Conservation (phyloP, 495 filamentous ascomycete species). For the Trypethelium eluteriae region DNA sequence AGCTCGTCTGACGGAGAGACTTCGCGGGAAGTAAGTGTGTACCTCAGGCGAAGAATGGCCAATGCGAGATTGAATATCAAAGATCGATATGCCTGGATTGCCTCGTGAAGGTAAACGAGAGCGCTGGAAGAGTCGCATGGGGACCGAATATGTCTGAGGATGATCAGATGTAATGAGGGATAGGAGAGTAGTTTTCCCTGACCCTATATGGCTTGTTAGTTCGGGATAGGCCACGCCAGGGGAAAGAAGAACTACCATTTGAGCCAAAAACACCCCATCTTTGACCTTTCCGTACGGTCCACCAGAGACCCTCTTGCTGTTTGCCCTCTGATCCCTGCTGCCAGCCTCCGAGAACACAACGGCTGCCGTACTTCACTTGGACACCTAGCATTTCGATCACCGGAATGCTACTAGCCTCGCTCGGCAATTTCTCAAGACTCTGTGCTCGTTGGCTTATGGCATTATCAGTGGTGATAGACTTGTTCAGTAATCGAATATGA, state of each 20-base stretch:
- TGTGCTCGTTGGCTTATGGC: neutral
- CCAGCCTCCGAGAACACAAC: constrained; percentile 72
- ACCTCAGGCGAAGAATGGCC: constrained; percentile 92
- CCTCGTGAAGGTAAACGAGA: constrained; percentile 69
- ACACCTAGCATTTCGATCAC: constrained; percentile 83
- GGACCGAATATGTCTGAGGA: constrained; percentile 83
- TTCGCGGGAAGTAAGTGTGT: constrained; percentile 81
- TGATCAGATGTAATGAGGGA: constrained; percentile 93
- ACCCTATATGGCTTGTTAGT: constrained; percentile 35
- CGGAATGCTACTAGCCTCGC: constrained; percentile 44
- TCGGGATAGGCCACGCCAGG: neutral
- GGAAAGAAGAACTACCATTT: constrained; percentile 49
- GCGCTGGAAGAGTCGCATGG: constrained; percentile 76
- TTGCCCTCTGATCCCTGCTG: constrained; percentile 46
- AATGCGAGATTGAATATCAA: constrained; percentile 82
- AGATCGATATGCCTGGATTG: constrained; percentile 70
- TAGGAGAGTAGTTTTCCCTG: constrained; percentile 85
- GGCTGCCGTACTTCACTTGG: constrained; percentile 68
- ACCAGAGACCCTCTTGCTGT: constrained; percentile 56
- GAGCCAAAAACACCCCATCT: constrained; percentile 88
- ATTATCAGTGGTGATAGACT: neutral
- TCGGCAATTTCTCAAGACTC: neutral
- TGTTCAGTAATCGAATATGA: neutral
- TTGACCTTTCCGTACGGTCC: constrained; percentile 74
- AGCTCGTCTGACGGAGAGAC: constrained; percentile 63